Conservation (phyloP, 768 basidiomycete species). For the Mycena floridula region DNA sequence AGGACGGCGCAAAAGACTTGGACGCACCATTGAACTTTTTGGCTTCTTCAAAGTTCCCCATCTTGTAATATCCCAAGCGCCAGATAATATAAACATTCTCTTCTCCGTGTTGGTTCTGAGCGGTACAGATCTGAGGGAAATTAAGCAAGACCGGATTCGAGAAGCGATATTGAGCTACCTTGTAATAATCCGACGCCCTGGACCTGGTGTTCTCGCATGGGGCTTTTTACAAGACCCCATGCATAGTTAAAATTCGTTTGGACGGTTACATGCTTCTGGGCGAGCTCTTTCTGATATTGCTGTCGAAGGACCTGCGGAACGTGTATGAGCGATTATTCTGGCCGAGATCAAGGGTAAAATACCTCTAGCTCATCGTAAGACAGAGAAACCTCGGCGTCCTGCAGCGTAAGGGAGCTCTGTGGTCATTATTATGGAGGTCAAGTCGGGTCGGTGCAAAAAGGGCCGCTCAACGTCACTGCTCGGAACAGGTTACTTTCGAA, state of each 20-base stretch:
- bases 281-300: slow-evolving; percentile 87
- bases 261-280: slow-evolving; percentile 77
- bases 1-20: not conserved
- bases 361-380: slow-evolving; percentile 90
- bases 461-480: no score
- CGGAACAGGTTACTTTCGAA: no score
- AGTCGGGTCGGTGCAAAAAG: no score
- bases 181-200: slow-evolving; percentile 90
- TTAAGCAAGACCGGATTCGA: not conserved
- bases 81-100: slow-evolving; percentile 96
- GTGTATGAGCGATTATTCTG: not conserved
- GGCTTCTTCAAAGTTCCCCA: slow-evolving; percentile 91
- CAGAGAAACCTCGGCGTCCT: slow-evolving; percentile 84
- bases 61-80: slow-evolving; percentile 95
- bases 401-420: slow-evolving; percentile 94
- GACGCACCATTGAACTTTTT: slow-evolving; percentile 87
- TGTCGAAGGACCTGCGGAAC: slow-evolving; percentile 62
- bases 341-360: not conserved
- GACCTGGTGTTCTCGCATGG: slow-evolving; percentile 75
- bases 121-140: slow-evolving; percentile 77
- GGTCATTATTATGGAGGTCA: slow-evolving; percentile 37
- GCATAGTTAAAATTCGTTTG: slow-evolving; percentile 98
- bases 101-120: slow-evolving; percentile 73
- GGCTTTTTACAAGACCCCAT: slow-evolving; percentile 95
- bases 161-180: slow-evolving; percentile 41